phyloP scores from a whole-genome alignment of 768 basidiomycete species.

The Antrodiella citrinella region DNA sequence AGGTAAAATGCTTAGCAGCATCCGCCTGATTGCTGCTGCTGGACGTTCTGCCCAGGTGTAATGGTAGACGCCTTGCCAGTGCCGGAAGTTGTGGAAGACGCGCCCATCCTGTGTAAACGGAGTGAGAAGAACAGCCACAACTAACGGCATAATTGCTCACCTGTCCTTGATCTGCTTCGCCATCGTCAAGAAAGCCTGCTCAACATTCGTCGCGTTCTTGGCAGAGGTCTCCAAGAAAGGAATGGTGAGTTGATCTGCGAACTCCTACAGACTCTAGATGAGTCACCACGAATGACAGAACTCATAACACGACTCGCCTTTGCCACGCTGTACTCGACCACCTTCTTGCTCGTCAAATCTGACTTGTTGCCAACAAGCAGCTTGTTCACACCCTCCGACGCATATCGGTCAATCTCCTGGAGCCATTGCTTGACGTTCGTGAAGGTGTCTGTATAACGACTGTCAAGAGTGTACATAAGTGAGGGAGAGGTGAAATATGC shows the following conservation, averaged over 20 bases:
- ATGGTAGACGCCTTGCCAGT: constrained; percentile 78
- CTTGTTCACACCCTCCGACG: constrained; percentile 98
- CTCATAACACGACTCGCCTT: constrained; percentile 45
- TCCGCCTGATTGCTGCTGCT: constrained; percentile 60
- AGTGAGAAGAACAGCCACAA: background rate
- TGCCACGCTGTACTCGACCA: constrained; percentile 81
- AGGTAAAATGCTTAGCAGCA: constrained; percentile 57
- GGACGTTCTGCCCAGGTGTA: constrained; percentile 77
- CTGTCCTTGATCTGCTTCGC: constrained; percentile 94
- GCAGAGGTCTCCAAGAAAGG: constrained; percentile 99
- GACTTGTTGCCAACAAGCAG: constrained; percentile 98
- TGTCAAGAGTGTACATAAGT: background rate
- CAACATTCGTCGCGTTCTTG: constrained; percentile 97
- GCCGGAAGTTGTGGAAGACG: constrained; percentile 59
- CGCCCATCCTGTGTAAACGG: constrained; percentile 59
- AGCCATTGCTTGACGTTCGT: constrained; percentile 95
- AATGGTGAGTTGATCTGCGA: constrained; percentile 89
- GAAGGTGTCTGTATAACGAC: constrained; percentile 63
- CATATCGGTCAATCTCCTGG: constrained; percentile 91
- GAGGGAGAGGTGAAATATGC: constrained; percentile 11
- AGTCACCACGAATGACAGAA: background rate
- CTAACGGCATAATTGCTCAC: constrained; percentile 29
- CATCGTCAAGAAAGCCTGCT: constrained; percentile 99
- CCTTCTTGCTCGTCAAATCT: constrained; percentile 95
- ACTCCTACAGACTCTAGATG: constrained; percentile 52